Evolutionary conservation across 2,329 filamentous ascomycete genomes (phyloP).

Genomic region (Lachnellula occidentalis): DNA sequence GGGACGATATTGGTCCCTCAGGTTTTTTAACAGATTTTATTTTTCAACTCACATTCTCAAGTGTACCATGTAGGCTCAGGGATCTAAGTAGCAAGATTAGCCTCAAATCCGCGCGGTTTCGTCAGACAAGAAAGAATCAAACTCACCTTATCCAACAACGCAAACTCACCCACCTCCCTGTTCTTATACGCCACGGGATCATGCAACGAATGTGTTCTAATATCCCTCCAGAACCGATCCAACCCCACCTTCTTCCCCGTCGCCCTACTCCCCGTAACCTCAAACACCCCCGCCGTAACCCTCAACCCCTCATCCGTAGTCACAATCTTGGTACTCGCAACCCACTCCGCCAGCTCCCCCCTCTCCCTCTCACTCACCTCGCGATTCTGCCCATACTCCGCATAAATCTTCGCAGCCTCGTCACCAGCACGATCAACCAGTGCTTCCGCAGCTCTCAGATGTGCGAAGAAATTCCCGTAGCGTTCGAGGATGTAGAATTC

Average conservation of each 20-base stretch:
- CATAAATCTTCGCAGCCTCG: constrained; percentile 44
- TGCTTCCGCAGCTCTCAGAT: constrained; percentile 53
- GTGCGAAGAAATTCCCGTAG: constrained; percentile 59
- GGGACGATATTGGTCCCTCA: too few relatives aligned
- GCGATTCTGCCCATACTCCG: constrained; percentile 36
- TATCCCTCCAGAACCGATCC: constrained; percentile 61
- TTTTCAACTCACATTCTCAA: too few relatives aligned
- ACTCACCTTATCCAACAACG: constrained; percentile 44
- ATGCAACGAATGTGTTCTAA: constrained; percentile 61
- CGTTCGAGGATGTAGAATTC: constrained; percentile 61
- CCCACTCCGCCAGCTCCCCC: constrained; percentile 57
- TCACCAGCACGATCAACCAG: constrained; percentile 51
- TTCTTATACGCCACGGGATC: constrained; percentile 66
- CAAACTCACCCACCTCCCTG: constrained; percentile 52
- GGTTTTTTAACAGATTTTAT: too few relatives aligned
- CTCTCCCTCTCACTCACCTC: constrained; percentile 45
- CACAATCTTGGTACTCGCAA: constrained; percentile 58
- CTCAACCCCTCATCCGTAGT: constrained; percentile 54
- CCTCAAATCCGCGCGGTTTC: too few relatives aligned
- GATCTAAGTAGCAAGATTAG: too few relatives aligned
- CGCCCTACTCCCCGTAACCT: constrained; percentile 55
- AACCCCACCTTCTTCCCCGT: constrained; percentile 54
- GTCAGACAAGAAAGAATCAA: neutral
- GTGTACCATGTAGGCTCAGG: too few relatives aligned
- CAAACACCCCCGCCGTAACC: constrained; percentile 57